Evolutionary conservation across 306 rosid genomes (phyloP).

Genomic region (Prunus persica): Prunus_persica_NCBIv2 NC_034009.1:45643001-45643500

Average conservation of each 20-base stretch:
- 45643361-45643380: constrained; percentile 10
- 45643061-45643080: background rate
- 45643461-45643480: background rate
- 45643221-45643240: constrained; percentile 78
- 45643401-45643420: background rate
- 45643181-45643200: constrained; percentile 15
- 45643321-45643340: constrained; percentile 50
- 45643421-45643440: background rate
- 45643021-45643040: background rate
- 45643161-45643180: constrained; percentile 15
- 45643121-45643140: background rate
- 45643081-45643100: background rate
- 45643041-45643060: background rate
- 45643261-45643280: constrained; percentile 91
- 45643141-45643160: background rate
- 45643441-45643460: background rate
- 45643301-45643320: constrained; percentile 83
- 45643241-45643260: constrained; percentile 65
- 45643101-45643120: constrained; percentile 19
- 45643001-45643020: background rate
- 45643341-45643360: constrained; percentile 36
- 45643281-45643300: constrained; percentile 77
- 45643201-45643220: constrained; percentile 63
- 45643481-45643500: background rate
- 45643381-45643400: background rate